Evolutionary conservation across 768 basidiomycete genomes (phyloP).

Genomic region (Gymnopilus dilepis): DNA sequence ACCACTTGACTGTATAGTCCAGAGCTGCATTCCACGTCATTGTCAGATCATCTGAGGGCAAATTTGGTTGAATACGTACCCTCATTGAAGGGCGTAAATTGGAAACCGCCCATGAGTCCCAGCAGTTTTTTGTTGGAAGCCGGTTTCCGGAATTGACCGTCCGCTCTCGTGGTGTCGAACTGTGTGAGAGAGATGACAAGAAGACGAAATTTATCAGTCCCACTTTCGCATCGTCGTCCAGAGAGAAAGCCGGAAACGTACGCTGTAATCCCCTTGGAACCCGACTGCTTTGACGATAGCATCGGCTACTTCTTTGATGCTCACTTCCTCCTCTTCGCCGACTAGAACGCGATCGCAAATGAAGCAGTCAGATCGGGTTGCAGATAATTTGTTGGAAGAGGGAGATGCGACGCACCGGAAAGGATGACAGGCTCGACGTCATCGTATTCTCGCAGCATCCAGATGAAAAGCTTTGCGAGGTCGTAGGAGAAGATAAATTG

Average conservation of each 20-base stretch:
- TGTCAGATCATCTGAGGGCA: constrained; percentile 5
- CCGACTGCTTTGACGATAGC: constrained; percentile 86
- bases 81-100: constrained; percentile 90
- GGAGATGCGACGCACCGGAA: constrained; percentile 58
- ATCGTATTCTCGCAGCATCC: constrained; percentile 89
- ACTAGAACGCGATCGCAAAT: constrained; percentile 48
- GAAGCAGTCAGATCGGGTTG: background rate
- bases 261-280: constrained; percentile 78
- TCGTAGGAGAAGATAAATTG: constrained; percentile 98
- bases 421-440: constrained; percentile 94
- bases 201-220: too few relatives aligned
- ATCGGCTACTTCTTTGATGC: constrained; percentile 89
- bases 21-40: constrained; percentile 56
- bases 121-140: constrained; percentile 91
- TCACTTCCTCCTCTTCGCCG: constrained; percentile 92
- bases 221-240: background rate
- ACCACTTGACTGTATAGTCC: constrained; percentile 83
- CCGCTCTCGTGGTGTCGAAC: constrained; percentile 86
- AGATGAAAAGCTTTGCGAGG: constrained; percentile 94
- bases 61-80: constrained; percentile 47
- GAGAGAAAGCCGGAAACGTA: constrained; percentile 30
- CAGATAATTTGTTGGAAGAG: background rate
- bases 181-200: constrained; percentile 37
- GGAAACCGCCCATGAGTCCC: constrained; percentile 75
- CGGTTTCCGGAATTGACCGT: constrained; percentile 96